Base-by-base conservation (phyloP, 805 yeast genomes). In the Debaryomyces prosopidis region DNA sequence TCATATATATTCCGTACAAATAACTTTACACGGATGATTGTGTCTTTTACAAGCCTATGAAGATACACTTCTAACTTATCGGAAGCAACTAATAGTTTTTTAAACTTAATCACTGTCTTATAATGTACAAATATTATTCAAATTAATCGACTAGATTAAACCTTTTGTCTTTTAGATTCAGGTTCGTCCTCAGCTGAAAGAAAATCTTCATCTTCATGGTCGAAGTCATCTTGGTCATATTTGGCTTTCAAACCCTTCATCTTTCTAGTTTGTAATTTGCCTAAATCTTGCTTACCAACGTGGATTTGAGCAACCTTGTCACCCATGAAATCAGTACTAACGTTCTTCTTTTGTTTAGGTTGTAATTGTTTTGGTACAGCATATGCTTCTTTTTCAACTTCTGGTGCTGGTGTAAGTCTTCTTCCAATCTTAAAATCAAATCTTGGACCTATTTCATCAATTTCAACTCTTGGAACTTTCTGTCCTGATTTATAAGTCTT, bases 221-320 rank as follows among this genome's bases (percentile, higher is more conserved):
- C 81, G 39, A 74, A 81, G 42, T 77, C 85, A 19, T 73, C 80
- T 69, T 89, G 96, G 64, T 91, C 97, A 58, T 78, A 91, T 65
- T 80, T 82, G 45, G 87, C 77, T 73, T 94, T 94, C 62, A 94
- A 77, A 66, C 99, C 99, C 79, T 94, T 94, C 97, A 94, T 89
- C 82, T 94, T 94, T 72, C 99, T 83, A 5, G 99, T 92, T 73
- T 94, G 99, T 64, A 94, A 68, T 66, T 85, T 85, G 62, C 80
- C 77, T 66, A 94, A 76, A 66, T 94, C 98, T 76, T 94, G 99
- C 66, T 84, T 84, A 70, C 97, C 97, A 69, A 94, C 87, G 65
- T 94, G 99, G 59, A 94, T 83, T 71, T 92, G 87, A 58, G 97
- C 99, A 50, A 94, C 79, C 81, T 92, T 89, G 68, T 94, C 99